These are phyloP conservation scores for Skeletonema marinoi DNA, from an alignment of 108 stramenopile species.

Conservation along the genomic window DNA sequence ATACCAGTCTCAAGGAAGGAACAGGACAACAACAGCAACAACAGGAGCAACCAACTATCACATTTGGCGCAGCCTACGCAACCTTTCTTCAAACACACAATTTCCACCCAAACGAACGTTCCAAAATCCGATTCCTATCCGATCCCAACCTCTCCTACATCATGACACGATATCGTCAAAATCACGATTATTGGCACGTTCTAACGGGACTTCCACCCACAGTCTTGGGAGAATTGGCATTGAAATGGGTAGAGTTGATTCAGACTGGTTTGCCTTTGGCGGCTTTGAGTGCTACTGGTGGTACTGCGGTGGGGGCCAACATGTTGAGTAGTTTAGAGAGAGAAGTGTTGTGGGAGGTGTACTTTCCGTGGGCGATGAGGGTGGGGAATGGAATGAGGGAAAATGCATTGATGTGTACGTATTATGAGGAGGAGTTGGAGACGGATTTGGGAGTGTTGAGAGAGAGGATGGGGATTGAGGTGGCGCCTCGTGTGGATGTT, in stretches of 20 bases:
- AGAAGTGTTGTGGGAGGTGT: conserved; percentile 49
- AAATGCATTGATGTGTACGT: conserved; percentile 59
- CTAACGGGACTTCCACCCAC: conserved; percentile 93
- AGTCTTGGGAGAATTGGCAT: conserved; percentile 92
- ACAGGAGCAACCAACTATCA: conserved; percentile 27
- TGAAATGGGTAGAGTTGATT: conserved; percentile 96
- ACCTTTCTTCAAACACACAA: conserved; percentile 79
- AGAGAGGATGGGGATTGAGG: conserved; percentile 61
- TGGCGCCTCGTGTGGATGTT: conserved; percentile 55
- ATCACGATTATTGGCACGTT: conserved; percentile 96
- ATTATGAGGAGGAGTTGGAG: conserved; percentile 88
- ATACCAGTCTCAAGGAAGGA: conserved; percentile 20
- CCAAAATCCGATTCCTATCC: conserved; percentile 66
- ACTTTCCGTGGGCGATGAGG: conserved; percentile 83
- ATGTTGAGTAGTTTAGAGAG: conserved; percentile 41
- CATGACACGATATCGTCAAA: conserved; percentile 93
- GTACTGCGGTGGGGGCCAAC: conserved; percentile 43
- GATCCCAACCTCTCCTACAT: conserved; percentile 91
- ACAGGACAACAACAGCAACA: conserved; percentile 19
- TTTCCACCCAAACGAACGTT: conserved; percentile 88
- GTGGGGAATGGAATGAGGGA: conserved; percentile 31
- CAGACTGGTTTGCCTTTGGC: conserved; percentile 95
- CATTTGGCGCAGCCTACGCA: conserved; percentile 92
- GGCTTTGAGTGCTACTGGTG: conserved; percentile 69
- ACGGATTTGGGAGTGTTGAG: conserved; percentile 73